These are phyloP conservation scores for Agaricus bisporus DNA, from an alignment of 768 basidiomycete genomes.

Conservation along the genomic window DNA sequence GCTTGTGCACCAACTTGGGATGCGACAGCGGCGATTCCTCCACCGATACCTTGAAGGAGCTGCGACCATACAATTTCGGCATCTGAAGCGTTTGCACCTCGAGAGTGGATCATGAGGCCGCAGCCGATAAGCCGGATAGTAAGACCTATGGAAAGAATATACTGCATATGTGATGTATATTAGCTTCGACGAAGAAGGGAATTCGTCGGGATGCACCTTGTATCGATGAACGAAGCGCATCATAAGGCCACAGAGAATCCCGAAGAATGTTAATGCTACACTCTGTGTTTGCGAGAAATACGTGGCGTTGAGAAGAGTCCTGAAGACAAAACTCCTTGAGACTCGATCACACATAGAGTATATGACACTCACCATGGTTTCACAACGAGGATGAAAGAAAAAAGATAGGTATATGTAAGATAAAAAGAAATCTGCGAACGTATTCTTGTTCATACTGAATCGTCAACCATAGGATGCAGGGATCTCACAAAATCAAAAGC, in stretches of 20 bases:
- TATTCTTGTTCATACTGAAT: background rate
- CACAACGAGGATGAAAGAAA: slow-evolving; percentile 54
- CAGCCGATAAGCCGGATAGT: slow-evolving; percentile 56
- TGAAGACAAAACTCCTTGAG: slow-evolving; percentile 18
- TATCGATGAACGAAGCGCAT: slow-evolving; percentile 50
- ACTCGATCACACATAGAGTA: background rate
- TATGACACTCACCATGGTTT: slow-evolving; percentile 35
- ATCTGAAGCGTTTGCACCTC: slow-evolving; percentile 50
- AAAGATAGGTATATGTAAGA: slow-evolving; percentile 69
- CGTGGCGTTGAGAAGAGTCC: slow-evolving; percentile 48
- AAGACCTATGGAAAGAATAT: slow-evolving; percentile 51
- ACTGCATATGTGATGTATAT: slow-evolving; percentile 16
- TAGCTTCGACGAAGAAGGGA: background rate
- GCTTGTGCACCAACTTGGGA: slow-evolving; percentile 61
- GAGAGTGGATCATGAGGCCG: slow-evolving; percentile 64
- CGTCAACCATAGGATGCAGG: background rate
- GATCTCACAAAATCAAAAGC: slow-evolving; percentile 53
- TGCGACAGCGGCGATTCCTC: slow-evolving; percentile 58
- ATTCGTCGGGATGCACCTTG: slow-evolving; percentile 32
- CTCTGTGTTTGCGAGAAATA: slow-evolving; percentile 63
- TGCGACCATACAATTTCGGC: slow-evolving; percentile 61
- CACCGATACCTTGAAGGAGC: slow-evolving; percentile 68
- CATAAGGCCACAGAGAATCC: slow-evolving; percentile 48
- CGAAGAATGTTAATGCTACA: slow-evolving; percentile 57
- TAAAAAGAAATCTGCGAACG: slow-evolving; percentile 48